Percentiles rank a stretch among this genome's conserved stretches.
Conservation (phyloP, 805 yeast genomes). For the Wickerhamiella azymoides region DNA sequence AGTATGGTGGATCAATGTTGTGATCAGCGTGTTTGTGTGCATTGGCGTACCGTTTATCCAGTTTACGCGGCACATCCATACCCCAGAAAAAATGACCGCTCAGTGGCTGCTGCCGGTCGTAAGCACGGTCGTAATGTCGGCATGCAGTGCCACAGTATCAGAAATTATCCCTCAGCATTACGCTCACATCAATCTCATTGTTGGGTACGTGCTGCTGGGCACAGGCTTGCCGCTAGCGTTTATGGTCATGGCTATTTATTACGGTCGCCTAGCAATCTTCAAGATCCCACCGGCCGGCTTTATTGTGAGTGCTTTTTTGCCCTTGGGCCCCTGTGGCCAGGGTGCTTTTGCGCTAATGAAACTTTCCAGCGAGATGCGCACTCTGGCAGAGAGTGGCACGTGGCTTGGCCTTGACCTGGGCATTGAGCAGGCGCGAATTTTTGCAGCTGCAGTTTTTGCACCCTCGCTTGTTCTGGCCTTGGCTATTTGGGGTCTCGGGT, state of each 20-base stretch:
- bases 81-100: conserved; percentile 34
- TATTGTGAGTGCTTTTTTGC: conserved; percentile 51
- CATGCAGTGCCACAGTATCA: conserved; percentile 48
- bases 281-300: conserved; percentile 40
- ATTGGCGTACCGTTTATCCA: conserved; percentile 23
- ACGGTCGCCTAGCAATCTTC: conserved; percentile 46
- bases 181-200: conserved; percentile 38
- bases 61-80: conserved; percentile 27
- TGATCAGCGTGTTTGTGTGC: conserved; percentile 40
- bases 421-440: not conserved
- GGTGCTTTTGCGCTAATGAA: conserved; percentile 56
- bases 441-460: not conserved
- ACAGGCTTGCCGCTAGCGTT: conserved; percentile 52
- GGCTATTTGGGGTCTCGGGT: conserved; percentile 37
- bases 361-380: conserved; percentile 29
- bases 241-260: conserved; percentile 40
- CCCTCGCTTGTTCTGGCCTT: conserved; percentile 27
- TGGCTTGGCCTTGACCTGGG: conserved; percentile 17
- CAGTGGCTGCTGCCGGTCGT: conserved; percentile 63
- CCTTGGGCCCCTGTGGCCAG: conserved; percentile 78
- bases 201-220: conserved; percentile 50
- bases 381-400: conserved; percentile 28
- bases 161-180: conserved; percentile 32
- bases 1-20: conserved; percentile 63
- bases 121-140: conserved; percentile 59